phyloP scores from a whole-genome alignment of 2,329 filamentous ascomycete species.

The Coniochaeta sp. region DNA sequence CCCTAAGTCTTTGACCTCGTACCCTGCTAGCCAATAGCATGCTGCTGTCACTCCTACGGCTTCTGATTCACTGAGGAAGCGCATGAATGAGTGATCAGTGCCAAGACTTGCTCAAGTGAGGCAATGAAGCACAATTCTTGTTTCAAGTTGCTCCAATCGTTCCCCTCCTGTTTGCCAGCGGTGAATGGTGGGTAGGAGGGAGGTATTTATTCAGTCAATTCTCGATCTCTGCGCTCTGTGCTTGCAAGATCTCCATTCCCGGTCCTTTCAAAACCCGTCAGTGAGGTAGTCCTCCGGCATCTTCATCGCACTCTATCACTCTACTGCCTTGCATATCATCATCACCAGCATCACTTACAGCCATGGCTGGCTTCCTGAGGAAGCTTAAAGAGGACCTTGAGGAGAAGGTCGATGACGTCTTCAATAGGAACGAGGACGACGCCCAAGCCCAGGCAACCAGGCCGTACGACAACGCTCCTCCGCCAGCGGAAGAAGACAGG shows the following conservation, averaged over 20 bases:
- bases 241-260: neutral
- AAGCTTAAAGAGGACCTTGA: slow-evolving; percentile 5
- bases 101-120: neutral
- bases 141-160: neutral
- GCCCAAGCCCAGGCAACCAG: neutral
- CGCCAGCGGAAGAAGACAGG: neutral
- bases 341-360: neutral
- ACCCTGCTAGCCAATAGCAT: neutral
- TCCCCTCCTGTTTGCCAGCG: neutral
- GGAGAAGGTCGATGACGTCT: slow-evolving; percentile 2
- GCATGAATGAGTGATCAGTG: neutral
- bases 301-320: neutral
- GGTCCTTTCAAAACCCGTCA: neutral
- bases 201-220: neutral
- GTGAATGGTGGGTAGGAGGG: neutral
- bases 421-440: neutral
- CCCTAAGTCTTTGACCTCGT: no score
- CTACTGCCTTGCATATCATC: neutral
- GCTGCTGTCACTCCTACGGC: neutral
- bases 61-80: neutral
- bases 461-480: neutral
- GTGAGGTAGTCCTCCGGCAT: neutral
- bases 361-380: slow-evolving; percentile 4
- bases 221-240: neutral
- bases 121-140: slow-evolving; percentile 1